Conservation (phyloP, 2,329 filamentous ascomycete genomes). For the Lachnellula hyalina region DNA sequence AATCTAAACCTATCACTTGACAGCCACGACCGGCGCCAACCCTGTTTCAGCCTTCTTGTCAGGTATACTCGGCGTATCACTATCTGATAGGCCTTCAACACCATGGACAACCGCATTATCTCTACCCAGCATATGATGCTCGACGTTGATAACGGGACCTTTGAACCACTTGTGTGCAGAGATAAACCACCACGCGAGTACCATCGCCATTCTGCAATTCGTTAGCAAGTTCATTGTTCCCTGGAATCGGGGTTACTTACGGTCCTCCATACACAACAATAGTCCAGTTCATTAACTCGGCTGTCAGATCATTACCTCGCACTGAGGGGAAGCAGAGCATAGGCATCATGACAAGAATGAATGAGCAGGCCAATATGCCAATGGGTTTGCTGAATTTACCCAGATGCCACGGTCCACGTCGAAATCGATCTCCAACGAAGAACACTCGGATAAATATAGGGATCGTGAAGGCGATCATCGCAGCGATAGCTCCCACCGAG, state of each 20-base stretch:
- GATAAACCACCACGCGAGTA: conserved; percentile 55
- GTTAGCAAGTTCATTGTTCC: conserved; percentile 6
- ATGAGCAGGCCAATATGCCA: conserved; percentile 48
- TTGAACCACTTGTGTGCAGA: conserved; percentile 61
- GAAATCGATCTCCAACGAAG: conserved; percentile 56
- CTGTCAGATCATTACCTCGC: conserved; percentile 47
- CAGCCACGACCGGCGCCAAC: conserved; percentile 3
- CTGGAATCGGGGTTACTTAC: conserved; percentile 17
- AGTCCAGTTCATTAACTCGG: conserved; percentile 58
- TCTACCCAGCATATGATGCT: conserved; percentile 33
- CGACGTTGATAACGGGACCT: conserved; percentile 59
- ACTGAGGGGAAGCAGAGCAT: conserved; percentile 57
- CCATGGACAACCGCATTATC: conserved; percentile 21
- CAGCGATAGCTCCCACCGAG: conserved; percentile 60
- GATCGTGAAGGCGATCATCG: conserved; percentile 54
- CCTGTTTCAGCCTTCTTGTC: conserved; percentile 20
- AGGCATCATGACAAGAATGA: conserved; percentile 61
- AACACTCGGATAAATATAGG: conserved; percentile 52
- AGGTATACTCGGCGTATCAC: conserved; percentile 6
- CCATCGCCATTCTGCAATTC: conserved; percentile 42
- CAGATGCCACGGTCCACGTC: conserved; percentile 60
- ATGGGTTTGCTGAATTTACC: conserved; percentile 53
- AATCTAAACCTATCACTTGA: conserved; percentile 4
- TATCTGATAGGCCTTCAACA: conserved; percentile 19
- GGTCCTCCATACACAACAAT: conserved; percentile 56